Conservation (phyloP, 179 eudicot species). For the Dionaea muscipula region DNA sequence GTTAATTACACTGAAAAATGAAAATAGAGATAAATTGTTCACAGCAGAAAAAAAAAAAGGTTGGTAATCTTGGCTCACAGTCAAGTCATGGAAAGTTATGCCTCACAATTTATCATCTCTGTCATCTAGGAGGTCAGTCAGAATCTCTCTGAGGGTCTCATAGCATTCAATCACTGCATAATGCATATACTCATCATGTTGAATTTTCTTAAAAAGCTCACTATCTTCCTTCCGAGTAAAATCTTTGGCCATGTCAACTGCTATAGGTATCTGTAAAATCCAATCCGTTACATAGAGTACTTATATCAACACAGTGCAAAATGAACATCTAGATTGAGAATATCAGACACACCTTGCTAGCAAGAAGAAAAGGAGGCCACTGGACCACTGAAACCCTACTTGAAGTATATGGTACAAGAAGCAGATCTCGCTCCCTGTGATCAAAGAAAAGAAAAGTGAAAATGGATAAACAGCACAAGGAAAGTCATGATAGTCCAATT, state of each 20-base stretch:
- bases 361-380: slow-evolving; percentile 99
- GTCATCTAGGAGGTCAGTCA: slow-evolving; percentile 44
- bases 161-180: slow-evolving; percentile 89
- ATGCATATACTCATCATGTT: slow-evolving; percentile 68
- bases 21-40: slow-evolving; percentile 13
- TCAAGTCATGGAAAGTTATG: not conserved
- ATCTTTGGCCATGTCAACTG: slow-evolving; percentile 98
- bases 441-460: slow-evolving; percentile 5
- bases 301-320: slow-evolving; percentile 7
- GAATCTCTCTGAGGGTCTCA: slow-evolving; percentile 59
- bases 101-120: slow-evolving; percentile 53
- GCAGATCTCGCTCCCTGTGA: slow-evolving; percentile 82
- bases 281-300: slow-evolving; percentile 7
- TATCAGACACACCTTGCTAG: slow-evolving; percentile 68
- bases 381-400: slow-evolving; percentile 70
- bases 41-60: not conserved
- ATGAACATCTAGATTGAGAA: slow-evolving; percentile 2
- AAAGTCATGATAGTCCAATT: not conserved
- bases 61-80: not conserved
- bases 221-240: slow-evolving; percentile 64
- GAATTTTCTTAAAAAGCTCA: slow-evolving; percentile 73
- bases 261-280: slow-evolving; percentile 72
- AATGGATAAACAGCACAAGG: not conserved
- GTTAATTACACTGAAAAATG: slow-evolving; percentile 41
- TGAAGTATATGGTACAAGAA: slow-evolving; percentile 86